A percentile compares a stretch with the other conserved stretches of the same genome.
phyloP scores from a whole-genome alignment of 1,139 yeast genomes.

The Diutina pseudorugosa region DNA sequence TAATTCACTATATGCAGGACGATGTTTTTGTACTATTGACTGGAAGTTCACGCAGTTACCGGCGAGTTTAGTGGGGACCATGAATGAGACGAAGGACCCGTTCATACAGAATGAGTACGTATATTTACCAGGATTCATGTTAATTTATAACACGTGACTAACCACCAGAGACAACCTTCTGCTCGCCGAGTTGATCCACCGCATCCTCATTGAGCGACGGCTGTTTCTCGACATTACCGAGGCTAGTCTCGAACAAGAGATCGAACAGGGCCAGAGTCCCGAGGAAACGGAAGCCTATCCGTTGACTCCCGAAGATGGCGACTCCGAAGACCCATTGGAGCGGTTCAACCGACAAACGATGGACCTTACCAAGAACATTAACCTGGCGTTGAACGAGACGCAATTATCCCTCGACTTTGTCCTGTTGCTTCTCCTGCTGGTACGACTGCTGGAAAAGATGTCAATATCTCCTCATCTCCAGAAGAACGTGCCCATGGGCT shows the following conservation, averaged over 20 bases:
- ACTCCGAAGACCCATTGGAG: conserved; percentile 21
- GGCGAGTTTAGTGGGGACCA: background rate
- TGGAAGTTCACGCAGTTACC: background rate
- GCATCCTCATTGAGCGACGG: conserved; percentile 25
- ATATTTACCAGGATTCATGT: background rate
- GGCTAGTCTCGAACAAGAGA: conserved; percentile 36
- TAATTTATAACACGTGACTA: background rate
- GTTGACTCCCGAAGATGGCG: conserved; percentile 5
- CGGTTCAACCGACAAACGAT: conserved; percentile 43
- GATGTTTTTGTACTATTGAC: background rate
- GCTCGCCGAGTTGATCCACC: conserved; percentile 30
- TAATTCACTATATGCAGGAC: background rate
- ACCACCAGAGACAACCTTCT: conserved; percentile 17
- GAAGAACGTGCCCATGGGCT: conserved; percentile 68
- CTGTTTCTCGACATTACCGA: conserved; percentile 43
- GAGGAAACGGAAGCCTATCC: conserved; percentile 7
- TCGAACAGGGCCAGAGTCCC: conserved; percentile 11
- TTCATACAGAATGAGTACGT: conserved; percentile 3
- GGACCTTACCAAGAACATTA: conserved; percentile 44
- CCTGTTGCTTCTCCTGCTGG: conserved; percentile 69
- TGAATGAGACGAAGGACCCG: background rate
- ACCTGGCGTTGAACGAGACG: conserved; percentile 74
- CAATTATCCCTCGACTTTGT: conserved; percentile 82
- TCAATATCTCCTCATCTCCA: conserved; percentile 85
- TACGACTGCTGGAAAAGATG: conserved; percentile 67